Base-by-base conservation (phyloP, 2,329 filamentous ascomycete species). In the Metarhizium brunneum region DNA sequence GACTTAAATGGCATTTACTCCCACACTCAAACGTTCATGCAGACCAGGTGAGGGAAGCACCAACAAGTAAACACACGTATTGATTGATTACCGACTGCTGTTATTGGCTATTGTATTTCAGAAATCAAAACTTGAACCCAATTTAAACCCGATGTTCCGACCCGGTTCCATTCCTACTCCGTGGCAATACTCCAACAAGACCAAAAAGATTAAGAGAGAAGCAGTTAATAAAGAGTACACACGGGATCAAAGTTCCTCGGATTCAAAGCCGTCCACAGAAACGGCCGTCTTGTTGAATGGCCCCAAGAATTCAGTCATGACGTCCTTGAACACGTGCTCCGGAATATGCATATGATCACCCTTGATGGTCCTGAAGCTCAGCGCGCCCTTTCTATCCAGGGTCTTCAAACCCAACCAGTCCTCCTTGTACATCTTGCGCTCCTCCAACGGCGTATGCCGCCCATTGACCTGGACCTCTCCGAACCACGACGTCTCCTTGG, bases 401-500 rank as follows among this genome's bases (percentile, higher is more conserved):
- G 75, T 73, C 69, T 82, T 88, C 68, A 99, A 74, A 0, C 94
- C 94, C 32, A 99, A 74, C 94, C 94, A 99, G 73, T 99, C 92
- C 72, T 97, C 87, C 62, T 81, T 82, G 70, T 96, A 99, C 2
- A 97, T 76, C 32, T 71, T 69, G 56, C 89, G 78, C 53, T 91
- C 81, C 61, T 81, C 78, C 67, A 99, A 71, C 16, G 79, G 79
- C 49, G 83, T 88, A 25, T 84, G 76, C 58, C 84, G 20, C 6
- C 56, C 79, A 3, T 84, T 88, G 38, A 76, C 77, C 69, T 94
- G 90, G 50, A 94, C 86, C 68, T 97, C 91, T 43, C 85, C 83
- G 68, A 97, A 99, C 88, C 91, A 96, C 5, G 86, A 80, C 45
- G 85, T 89, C 78, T 96, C 88, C 77, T 92, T 95, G 45, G 94